These are phyloP conservation scores for Puccinia polysora DNA, from an alignment of 1,284 basidiomycete species.

Conservation along the genomic window DNA sequence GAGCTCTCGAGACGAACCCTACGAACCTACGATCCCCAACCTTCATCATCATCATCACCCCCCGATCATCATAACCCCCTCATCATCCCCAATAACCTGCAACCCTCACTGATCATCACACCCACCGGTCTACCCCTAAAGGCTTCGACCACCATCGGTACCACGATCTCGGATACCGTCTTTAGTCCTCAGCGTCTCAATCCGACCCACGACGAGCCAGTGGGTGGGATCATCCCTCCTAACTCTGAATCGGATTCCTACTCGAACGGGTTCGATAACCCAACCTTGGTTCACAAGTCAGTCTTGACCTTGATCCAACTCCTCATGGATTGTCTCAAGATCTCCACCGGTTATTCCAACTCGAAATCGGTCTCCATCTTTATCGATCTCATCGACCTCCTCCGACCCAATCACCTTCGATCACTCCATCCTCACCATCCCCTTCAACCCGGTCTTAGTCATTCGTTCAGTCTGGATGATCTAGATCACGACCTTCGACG, in stretches of 20 bases:
- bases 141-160: conserved; percentile 61
- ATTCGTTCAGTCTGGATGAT: conserved; percentile 43
- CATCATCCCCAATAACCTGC: not conserved
- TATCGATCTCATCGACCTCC: conserved; percentile 29
- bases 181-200: conserved; percentile 56
- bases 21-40: too few relatives aligned
- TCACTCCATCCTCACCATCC: conserved; percentile 1
- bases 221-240: conserved; percentile 48
- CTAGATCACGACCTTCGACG: conserved; percentile 44
- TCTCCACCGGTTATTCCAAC: conserved; percentile 44
- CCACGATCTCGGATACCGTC: conserved; percentile 66
- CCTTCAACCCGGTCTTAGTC: conserved; percentile 31
- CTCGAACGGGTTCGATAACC: conserved; percentile 53
- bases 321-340: conserved; percentile 45
- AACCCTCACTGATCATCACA: too few relatives aligned
- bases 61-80: too few relatives aligned
- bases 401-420: conserved; percentile 14
- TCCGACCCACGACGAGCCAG: conserved; percentile 49
- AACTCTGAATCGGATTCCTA: conserved; percentile 54
- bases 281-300: conserved; percentile 43
- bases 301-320: conserved; percentile 46
- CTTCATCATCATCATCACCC: too few relatives aligned
- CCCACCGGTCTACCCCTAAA: conserved; percentile 55
- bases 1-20: too few relatives aligned
- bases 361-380: conserved; percentile 44